Evolutionary conservation across 1,284 basidiomycete species (phyloP).

Genomic region (Boletus mariae): DNA sequence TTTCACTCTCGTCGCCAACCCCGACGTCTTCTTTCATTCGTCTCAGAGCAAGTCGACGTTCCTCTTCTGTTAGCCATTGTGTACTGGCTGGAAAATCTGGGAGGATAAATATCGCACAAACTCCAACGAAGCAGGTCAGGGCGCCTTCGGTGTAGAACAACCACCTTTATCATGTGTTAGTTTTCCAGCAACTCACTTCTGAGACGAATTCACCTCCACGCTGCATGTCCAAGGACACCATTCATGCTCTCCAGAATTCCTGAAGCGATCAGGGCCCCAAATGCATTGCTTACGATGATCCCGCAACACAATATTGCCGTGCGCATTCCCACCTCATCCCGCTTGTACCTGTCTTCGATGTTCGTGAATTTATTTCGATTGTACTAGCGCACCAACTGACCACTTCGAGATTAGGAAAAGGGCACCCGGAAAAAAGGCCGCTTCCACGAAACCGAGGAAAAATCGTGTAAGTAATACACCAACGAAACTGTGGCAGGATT

Average conservation of each 20-base stretch:
- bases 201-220: slow-evolving; percentile 56
- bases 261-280: slow-evolving; percentile 78
- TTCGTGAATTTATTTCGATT: slow-evolving; percentile 36
- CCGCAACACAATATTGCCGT: slow-evolving; percentile 67
- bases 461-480: slow-evolving; percentile 74
- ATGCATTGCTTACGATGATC: slow-evolving; percentile 70
- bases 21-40: slow-evolving; percentile 75
- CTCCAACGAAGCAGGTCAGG: slow-evolving; percentile 63
- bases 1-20: slow-evolving; percentile 28
- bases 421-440: slow-evolving; percentile 72
- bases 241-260: slow-evolving; percentile 70
- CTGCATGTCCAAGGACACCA: slow-evolving; percentile 62
- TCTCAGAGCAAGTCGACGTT: slow-evolving; percentile 63
- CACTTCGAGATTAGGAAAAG: slow-evolving; percentile 73
- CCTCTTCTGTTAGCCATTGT: slow-evolving; percentile 58
- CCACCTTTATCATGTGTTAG: slow-evolving; percentile 45
- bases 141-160: slow-evolving; percentile 74
- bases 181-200: slow-evolving; percentile 18
- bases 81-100: slow-evolving; percentile 73
- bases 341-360: slow-evolving; percentile 37
- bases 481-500: slow-evolving; percentile 46
- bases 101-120: slow-evolving; percentile 61
- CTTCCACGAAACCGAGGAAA: slow-evolving; percentile 65
- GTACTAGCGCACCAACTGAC: slow-evolving; percentile 48
- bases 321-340: slow-evolving; percentile 60